phyloP scores from a whole-genome alignment of 257 asterid species.

The Rhazya stricta region DNA sequence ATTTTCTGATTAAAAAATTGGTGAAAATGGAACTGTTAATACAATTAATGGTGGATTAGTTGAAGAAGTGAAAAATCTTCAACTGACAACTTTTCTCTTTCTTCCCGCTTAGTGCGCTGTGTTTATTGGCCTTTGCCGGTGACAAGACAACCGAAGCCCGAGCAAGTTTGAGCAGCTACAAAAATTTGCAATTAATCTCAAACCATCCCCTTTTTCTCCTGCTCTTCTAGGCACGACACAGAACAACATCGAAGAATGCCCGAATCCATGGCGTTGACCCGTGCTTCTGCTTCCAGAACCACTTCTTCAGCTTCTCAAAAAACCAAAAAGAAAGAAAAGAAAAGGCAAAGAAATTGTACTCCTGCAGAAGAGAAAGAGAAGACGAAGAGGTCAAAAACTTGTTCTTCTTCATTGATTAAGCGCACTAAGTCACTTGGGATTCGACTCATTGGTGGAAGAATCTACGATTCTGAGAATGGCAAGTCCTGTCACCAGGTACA shows the following conservation, averaged over 20 bases:
- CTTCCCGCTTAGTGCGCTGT: background rate
- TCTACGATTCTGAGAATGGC: conserved; percentile 24
- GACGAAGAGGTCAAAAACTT: background rate
- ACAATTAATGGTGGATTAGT: too few species aligned
- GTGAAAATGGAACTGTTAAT: too few species aligned
- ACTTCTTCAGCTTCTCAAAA: background rate
- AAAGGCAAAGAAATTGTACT: background rate
- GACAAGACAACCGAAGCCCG: background rate
- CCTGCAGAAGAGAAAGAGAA: background rate
- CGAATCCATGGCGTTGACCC: background rate
- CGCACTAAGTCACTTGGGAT: conserved; percentile 14
- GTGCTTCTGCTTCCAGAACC: conserved; percentile 7
- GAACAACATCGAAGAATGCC: background rate
- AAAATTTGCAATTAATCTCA: background rate
- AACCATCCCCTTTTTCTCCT: background rate
- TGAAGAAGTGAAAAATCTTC: too few species aligned
- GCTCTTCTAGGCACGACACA: background rate
- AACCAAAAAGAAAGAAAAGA: background rate
- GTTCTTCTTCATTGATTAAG: background rate
- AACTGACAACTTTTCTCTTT: background rate
- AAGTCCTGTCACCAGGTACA: conserved; percentile 26
- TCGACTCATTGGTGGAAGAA: conserved; percentile 8
- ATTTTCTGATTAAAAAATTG: too few species aligned
- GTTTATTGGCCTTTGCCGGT: background rate
- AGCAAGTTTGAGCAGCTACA: background rate